Evolutionary conservation across 2,329 filamentous ascomycete genomes (phyloP), one percentile per base, ranked within the genome.

Genomic region (Aspergillus intermedius): DNA sequence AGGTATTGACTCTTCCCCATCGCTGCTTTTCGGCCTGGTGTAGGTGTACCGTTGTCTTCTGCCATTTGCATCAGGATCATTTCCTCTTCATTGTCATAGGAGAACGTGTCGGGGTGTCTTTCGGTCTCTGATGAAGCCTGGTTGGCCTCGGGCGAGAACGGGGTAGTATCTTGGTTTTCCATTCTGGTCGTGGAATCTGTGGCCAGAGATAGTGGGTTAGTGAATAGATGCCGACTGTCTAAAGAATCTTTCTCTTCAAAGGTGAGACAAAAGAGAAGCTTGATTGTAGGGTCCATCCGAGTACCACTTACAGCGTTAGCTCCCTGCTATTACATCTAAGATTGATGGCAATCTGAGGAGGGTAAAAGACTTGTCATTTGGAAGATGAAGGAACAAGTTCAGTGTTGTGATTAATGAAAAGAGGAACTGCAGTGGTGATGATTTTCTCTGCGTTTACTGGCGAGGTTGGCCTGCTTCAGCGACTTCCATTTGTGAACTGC

Each of bases 21-120:
- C 1, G 56, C 43, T 21, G 46, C 46, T 23, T 52, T 49, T 15
- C 55, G 50, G 12, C 37, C 46, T 12, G 57, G 57, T 0, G 57
- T 56, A 21, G 49, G 46, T 4, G 55, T 49, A 17, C 56, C 49
- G 25, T 46, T 48, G n/a, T 42, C 42, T 13, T 53, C 49, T 32
- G 50, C 52, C 46, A 59, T 53, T 21, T 49, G 54, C 8, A 60
- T 34, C 13, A 60, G 47, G 15, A 59, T 28, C 13, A 59, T 22
- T 15, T 60, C 56, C n/a, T 57, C 55, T 19, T 52, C 54, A 15
- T 52, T 44, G 12, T 54, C 53, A 35, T 51, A 54, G 19, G 39
- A 22, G 6, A 37, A 19, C 5, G 17, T 32, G 25, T 28, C 30
- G 12, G 21, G 15, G 32, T 41, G 21, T 25, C 15, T 21, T 22